Conservation (phyloP, 2,329 filamentous ascomycete species). For the Hymenoscyphus albidus region DNA sequence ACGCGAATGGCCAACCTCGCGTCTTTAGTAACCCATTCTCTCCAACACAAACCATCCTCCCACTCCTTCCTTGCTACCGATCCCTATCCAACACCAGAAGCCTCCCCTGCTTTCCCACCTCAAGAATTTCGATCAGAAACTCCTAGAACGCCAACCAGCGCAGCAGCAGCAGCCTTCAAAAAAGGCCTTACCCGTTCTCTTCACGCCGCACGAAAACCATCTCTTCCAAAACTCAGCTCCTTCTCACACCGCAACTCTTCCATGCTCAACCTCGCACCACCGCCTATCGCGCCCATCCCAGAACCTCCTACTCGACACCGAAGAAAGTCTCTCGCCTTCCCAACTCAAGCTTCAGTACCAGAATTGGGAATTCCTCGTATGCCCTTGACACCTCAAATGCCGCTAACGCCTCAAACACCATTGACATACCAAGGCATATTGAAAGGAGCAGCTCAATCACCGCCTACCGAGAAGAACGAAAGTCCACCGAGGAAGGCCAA, state of each 20-base stretch:
- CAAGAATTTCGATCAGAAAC: slow-evolving; percentile 13
- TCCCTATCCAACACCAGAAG: slow-evolving; percentile 22
- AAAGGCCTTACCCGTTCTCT: slow-evolving; percentile 21
- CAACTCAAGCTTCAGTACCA: background rate
- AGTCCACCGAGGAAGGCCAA: background rate
- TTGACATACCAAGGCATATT: slow-evolving; percentile 26
- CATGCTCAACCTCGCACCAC: slow-evolving; percentile 5
- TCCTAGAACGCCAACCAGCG: slow-evolving; percentile 25
- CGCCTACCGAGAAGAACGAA: slow-evolving; percentile 15
- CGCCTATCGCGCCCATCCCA: background rate
- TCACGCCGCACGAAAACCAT: slow-evolving; percentile 22
- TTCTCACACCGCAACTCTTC: slow-evolving; percentile 15
- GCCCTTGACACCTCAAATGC: slow-evolving; percentile 5
- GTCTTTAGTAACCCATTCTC: slow-evolving; percentile 20
- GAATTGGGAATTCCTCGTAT: slow-evolving; percentile 1
- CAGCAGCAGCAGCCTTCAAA: slow-evolving; percentile 23
- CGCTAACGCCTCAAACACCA: slow-evolving; percentile 3
- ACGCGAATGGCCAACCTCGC: slow-evolving; percentile 20
- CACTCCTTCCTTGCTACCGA: slow-evolving; percentile 31
- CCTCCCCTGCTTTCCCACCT: slow-evolving; percentile 6
- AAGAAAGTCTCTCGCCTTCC: slow-evolving; percentile 9
- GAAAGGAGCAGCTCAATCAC: slow-evolving; percentile 15
- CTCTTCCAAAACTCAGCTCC: slow-evolving; percentile 22
- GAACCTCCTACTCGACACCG: background rate
- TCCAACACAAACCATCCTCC: slow-evolving; percentile 8